Conservation (phyloP, 2,329 filamentous ascomycete genomes). For the Colletotrichum sp. region DNA sequence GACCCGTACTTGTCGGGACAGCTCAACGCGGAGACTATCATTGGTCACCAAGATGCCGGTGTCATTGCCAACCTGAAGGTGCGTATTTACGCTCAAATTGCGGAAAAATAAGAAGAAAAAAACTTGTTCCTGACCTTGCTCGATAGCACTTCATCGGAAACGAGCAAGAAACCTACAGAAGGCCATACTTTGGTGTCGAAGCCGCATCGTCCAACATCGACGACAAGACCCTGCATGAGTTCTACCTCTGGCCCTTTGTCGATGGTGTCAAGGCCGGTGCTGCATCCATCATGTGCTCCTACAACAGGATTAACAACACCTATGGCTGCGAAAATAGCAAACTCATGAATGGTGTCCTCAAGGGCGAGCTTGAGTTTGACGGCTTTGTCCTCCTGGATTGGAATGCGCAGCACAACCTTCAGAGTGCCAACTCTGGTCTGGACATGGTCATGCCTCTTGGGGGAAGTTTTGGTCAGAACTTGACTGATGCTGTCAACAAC, state of each 20-base stretch:
- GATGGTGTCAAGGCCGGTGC: slow-evolving; percentile 69
- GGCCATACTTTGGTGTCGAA: slow-evolving; percentile 51
- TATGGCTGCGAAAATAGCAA: slow-evolving; percentile 75
- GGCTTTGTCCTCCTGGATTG: slow-evolving; percentile 52
- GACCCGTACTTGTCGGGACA: slow-evolving; percentile 64
- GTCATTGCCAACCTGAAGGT: slow-evolving; percentile 69
- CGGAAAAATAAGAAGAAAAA: too few relatives aligned
- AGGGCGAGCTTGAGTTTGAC: slow-evolving; percentile 62
- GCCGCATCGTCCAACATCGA: slow-evolving; percentile 62
- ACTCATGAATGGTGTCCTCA: slow-evolving; percentile 70
- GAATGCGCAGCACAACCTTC: slow-evolving; percentile 70
- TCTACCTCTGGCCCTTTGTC: slow-evolving; percentile 75
- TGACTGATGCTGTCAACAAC: slow-evolving; percentile 63
- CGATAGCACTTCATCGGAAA: slow-evolving; percentile 70
- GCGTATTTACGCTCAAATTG: too few relatives aligned
- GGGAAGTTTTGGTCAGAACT: slow-evolving; percentile 54
- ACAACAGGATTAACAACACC: slow-evolving; percentile 74
- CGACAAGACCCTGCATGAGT: slow-evolving; percentile 64
- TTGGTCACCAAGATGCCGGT: slow-evolving; percentile 37
- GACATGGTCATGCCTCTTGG: slow-evolving; percentile 73
- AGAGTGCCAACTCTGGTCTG: slow-evolving; percentile 66
- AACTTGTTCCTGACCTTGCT: too few relatives aligned
- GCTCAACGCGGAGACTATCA: slow-evolving; percentile 56
- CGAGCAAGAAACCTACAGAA: slow-evolving; percentile 79
- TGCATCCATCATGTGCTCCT: slow-evolving; percentile 65